Percentiles rank a stretch among this genome's conserved stretches.
Evolutionary conservation across 257 asterid species (phyloP).

Genomic region (Solanum pinnatisectum): DNA sequence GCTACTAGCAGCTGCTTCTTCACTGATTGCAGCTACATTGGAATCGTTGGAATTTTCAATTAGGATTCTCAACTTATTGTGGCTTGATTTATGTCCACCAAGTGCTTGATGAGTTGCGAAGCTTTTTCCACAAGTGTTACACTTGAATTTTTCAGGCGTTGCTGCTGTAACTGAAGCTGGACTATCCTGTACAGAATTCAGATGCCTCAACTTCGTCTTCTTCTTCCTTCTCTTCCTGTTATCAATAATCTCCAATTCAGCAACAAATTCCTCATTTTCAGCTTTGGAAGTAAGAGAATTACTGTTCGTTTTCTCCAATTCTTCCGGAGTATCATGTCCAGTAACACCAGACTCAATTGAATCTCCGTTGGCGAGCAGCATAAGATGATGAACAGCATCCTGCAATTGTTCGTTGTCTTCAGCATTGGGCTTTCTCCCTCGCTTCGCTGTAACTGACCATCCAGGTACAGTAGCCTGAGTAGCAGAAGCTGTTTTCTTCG

Average conservation of each 20-base stretch:
- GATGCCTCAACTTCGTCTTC: conserved; percentile 22
- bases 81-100: conserved; percentile 44
- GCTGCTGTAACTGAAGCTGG: neutral
- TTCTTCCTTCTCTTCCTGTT: conserved; percentile 22
- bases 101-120: conserved; percentile 34
- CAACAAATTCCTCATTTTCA: neutral
- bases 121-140: conserved; percentile 17
- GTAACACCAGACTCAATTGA: neutral
- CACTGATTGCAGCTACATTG: neutral
- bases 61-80: conserved; percentile 16
- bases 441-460: conserved; percentile 48
- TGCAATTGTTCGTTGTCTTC: neutral
- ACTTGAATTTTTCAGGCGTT: conserved; percentile 18
- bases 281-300: conserved; percentile 7
- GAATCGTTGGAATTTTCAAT: conserved; percentile 5
- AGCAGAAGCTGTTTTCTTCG: neutral
- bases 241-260: neutral
- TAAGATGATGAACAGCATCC: conserved; percentile 27
- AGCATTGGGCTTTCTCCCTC: conserved; percentile 35
- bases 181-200: conserved; percentile 1
- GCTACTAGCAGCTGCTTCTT: conserved; percentile 5
- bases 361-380: conserved; percentile 30
- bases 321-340: neutral
- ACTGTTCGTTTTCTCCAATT: conserved; percentile 16
- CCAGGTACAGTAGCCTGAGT: conserved; percentile 1